Evolutionary conservation across 805 yeast genomes (phyloP), one percentile per base, ranked within the genome.

Genomic region (Yamadazyma kitorensis): DNA sequence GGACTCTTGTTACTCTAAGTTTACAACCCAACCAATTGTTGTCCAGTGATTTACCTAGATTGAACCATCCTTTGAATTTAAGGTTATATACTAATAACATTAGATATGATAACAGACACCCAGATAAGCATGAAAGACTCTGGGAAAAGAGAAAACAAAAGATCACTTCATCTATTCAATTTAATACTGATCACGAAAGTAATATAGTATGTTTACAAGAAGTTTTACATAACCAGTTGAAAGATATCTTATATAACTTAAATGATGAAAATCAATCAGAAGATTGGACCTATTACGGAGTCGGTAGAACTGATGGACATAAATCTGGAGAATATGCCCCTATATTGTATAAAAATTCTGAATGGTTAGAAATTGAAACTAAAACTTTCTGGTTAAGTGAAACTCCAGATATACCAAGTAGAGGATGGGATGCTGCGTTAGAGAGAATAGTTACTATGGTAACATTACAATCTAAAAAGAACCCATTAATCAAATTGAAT

Each of bases 51-150:
- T 7, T 19, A 7, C 22, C 22, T 7, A 19, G 22, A 10, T 19
- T 19, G 10, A 6, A 7, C 22, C 9, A n/a, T 20, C 27, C 47
- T 2, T 33, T 55, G n/a, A 43, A 40, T 9, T 24, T 49, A 6
- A 37, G 61, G 12, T 30, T 53, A 4, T 72, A 70, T 45, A 61
- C 72, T 15, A 65, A 72, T 43, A 72, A 72, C 42, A 67, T 72
- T 31, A 51, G 78, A 20, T 68, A 51, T 37, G 76, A 70, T 39
- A 68, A 68, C 44, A 42, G 30, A 18, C 40, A 50, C 17, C 51
- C 55, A 0, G 64, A 47, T 25, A 38, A 47, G 2, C 64, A 61
- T 13, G 82, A 76, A 46, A 45, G 49, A 31, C 60, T 61, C 1
- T 76, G 82, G 82, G 40, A 40, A 1, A 51, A 49, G 12, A 60